Base-by-base conservation (phyloP, 495 filamentous ascomycete species). In the Hypoxylon subgilvum region DNA sequence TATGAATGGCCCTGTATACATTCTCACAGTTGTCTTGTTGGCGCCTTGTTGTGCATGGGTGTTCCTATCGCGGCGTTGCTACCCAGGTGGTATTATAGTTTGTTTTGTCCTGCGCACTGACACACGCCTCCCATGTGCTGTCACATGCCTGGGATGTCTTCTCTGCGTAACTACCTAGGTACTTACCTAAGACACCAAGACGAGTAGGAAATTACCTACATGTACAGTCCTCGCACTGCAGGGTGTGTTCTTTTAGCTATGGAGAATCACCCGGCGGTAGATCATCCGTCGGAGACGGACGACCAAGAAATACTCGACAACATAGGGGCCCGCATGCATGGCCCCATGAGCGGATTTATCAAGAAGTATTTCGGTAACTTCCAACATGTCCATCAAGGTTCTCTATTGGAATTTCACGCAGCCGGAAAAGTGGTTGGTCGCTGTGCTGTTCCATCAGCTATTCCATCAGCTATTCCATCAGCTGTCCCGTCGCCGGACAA, bases 291-390 rank as follows among this genome's bases (percentile, higher is more conserved):
- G 27, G 52, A 38, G 30, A 50, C 47, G n/a, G 49, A 54, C 28
- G 52, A 66, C 35, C 49, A 69, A 52, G 63, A 69, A 16, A 69
- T 67, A 35, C 54, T 69, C 28, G 50, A 63, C 42, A 62, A 69
- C 50, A 66, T 69, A 51, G 57, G 58, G 28, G 63, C 49, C 42
- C 50, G 53, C 35, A 61, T 69, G 56, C 63, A 69, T 22, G 54
- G 66, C 22, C 66, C 66, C 21, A 63, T 63, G 62, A 60, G 25
- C 40, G 57, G 58, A 18, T 63, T 66, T 43, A 63, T 66, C 23
- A 27, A 52, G 36, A 69, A 52, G 61, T 51, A 61, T 32, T 66
- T 69, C 28, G 53, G 51, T 27, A 35, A 55, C 43, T 66, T 63
- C 47, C 45, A 57, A 51, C 49, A 58, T 51, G 10, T 17, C 31